Evolutionary conservation across 495 filamentous ascomycete species (phyloP), one percentile per base, ranked within the genome.

Genomic region (Aspergillus panamensis): DNA sequence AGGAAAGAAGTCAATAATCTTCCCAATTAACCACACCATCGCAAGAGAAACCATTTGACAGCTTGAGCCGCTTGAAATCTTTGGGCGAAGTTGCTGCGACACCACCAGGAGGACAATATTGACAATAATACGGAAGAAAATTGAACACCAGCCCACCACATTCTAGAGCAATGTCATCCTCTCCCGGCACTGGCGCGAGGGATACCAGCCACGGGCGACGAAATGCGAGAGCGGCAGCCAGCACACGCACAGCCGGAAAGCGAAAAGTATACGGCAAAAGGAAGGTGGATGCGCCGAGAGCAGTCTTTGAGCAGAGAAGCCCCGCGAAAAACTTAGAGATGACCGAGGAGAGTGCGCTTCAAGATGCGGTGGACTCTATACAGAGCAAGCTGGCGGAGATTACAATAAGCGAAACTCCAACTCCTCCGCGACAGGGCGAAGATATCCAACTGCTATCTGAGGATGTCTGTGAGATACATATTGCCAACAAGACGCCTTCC

Each of bases 211-310:
- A 54, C 20, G 39, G 13, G 33, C 47, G 16, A 50, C 43, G 57
- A 33, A 51, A 37, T 21, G 20, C 62, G 37, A 67, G 64, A 62
- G 42, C 62, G 45, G 53, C 53, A 33, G 40, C 55, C 32, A 70
- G 55, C 35, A 58, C 59, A 51, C 64, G 64, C 35, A 66, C 67
- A 1, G 59, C 65, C 17, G 58, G 66, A 8, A 71, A 71, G 45
- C 66, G 65, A 51, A 68, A 62, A 57, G 76, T 79, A 14, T 79
- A 79, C 35, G 76, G 76, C 9, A 79, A 79, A 49, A 66, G 73
- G 48, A 72, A 59, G 44, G 70, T 58, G 20, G 72, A 75, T 63
- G 73, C 76, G 2, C 65, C 76, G 1, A 63, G 71, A 30, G 73
- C 76, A 6, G 73, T 77, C 0, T 73, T 79, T 32, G 75, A 76